These are phyloP conservation scores for Mycena vitilis DNA, from an alignment of 768 basidiomycete genomes.

Conservation along the genomic window DNA sequence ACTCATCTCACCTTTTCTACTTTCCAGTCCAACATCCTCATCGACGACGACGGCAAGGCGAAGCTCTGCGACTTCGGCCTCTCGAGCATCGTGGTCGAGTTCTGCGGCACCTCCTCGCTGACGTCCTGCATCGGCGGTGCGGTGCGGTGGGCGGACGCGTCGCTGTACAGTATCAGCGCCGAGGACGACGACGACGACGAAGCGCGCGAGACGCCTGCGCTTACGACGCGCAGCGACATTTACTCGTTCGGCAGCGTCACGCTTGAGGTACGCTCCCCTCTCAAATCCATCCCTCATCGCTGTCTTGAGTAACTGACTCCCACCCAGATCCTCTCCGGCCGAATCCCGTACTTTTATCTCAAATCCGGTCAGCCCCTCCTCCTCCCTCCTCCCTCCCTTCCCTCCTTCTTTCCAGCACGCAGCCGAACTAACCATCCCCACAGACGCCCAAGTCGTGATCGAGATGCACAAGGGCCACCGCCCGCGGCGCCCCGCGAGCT, in stretches of 20 bases:
- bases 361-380: conserved; percentile 4
- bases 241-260: conserved; percentile 61
- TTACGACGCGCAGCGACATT: conserved; percentile 54
- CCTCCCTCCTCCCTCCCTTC: too few species aligned
- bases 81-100: conserved; percentile 51
- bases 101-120: conserved; percentile 45
- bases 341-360: conserved; percentile 56
- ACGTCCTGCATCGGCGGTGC: conserved; percentile 57
- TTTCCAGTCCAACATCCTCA: conserved; percentile 58
- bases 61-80: conserved; percentile 61
- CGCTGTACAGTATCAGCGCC: conserved; percentile 48
- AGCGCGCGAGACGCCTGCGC: conserved; percentile 34
- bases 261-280: conserved; percentile 47
- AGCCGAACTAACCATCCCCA: background rate
- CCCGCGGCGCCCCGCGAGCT: conserved; percentile 52
- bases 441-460: conserved; percentile 55
- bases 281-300: background rate
- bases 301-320: conserved; percentile 8
- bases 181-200: conserved; percentile 49
- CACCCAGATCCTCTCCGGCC: conserved; percentile 51
- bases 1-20: conserved; percentile 18
- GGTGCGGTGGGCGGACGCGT: conserved; percentile 60
- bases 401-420: too few species aligned
- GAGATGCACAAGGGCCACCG: conserved; percentile 54
- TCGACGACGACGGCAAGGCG: conserved; percentile 54